phyloP scores from a whole-genome alignment of 2,329 filamentous ascomycete genomes.

The Cryphonectria radicalis region DNA sequence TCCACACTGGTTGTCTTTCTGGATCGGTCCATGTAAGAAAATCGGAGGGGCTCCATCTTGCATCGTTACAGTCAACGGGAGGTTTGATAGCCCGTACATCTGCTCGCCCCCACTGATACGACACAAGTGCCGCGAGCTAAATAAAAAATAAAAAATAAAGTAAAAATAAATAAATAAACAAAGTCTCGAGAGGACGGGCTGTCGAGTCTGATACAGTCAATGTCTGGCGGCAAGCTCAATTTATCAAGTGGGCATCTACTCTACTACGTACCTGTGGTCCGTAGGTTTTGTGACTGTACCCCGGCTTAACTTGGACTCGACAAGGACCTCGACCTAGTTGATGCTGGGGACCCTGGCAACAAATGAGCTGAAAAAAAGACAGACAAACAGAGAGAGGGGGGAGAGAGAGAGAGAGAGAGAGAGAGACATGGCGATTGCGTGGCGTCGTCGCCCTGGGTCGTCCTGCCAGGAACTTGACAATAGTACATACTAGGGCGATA shows the following conservation, averaged over 20 bases:
- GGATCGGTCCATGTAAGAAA: background rate
- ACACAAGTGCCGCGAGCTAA: background rate
- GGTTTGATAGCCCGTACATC: background rate
- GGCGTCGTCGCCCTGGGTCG: constrained; percentile 3
- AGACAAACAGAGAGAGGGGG: background rate
- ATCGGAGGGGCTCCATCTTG: background rate
- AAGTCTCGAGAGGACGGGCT: background rate
- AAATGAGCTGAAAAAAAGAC: background rate
- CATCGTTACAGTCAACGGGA: background rate
- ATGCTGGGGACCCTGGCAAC: background rate
- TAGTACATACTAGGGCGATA: background rate
- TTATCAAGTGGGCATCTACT: background rate
- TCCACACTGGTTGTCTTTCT: background rate
- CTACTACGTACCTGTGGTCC: background rate
- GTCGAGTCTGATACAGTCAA: background rate
- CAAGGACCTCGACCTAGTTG: background rate
- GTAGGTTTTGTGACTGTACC: background rate
- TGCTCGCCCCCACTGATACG: background rate
- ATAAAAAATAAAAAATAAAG: background rate
- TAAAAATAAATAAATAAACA: background rate
- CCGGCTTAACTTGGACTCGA: background rate
- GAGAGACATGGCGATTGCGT: background rate
- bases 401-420: background rate
- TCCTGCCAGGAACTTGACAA: background rate
- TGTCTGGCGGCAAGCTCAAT: background rate